Percentiles rank a stretch among this genome's conserved stretches.
phyloP scores from a whole-genome alignment of 2,329 filamentous ascomycete species.

The Helminthosporium solani region DNA sequence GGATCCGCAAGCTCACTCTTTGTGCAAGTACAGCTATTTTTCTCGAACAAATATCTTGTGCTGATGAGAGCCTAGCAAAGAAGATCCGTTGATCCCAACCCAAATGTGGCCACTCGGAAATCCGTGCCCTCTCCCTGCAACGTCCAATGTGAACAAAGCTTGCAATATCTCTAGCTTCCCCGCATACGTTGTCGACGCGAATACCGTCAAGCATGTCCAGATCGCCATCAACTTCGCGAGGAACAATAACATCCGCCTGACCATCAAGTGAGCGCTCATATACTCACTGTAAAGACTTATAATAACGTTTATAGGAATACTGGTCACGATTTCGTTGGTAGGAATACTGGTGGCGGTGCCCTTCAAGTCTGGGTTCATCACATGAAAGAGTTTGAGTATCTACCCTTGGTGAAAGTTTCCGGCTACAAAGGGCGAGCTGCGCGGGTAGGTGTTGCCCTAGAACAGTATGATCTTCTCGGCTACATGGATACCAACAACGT shows the following conservation, averaged over 20 bases:
- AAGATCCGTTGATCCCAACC: conserved; percentile 26
- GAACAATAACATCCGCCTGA: conserved; percentile 32
- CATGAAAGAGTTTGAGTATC: conserved; percentile 28
- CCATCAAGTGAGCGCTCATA: conserved; percentile 28
- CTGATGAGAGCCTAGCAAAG: conserved; percentile 15
- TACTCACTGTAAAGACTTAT: background rate
- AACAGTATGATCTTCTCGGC: conserved; percentile 24
- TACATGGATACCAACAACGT: conserved; percentile 23
- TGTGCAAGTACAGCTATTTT: conserved; percentile 14
- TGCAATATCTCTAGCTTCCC: conserved; percentile 26
- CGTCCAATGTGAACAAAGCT: conserved; percentile 8
- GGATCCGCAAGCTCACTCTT: conserved; percentile 17
- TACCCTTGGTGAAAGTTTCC: conserved; percentile 17
- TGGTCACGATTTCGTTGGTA: conserved; percentile 21
- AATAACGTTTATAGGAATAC: conserved; percentile 25
- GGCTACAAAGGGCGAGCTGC: conserved; percentile 30
- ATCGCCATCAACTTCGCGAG: conserved; percentile 33
- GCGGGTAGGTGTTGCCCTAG: conserved; percentile 24
- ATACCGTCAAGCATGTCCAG: conserved; percentile 27
- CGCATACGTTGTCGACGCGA: conserved; percentile 26
- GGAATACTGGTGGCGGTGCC: conserved; percentile 30
- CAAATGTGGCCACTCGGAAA: conserved; percentile 23
- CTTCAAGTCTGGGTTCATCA: conserved; percentile 29
- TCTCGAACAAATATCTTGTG: background rate
- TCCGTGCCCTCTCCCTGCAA: conserved; percentile 15